Evolutionary conservation across 2,329 filamentous ascomycete genomes (phyloP), one percentile per base, ranked within the genome.

Genomic region (Myriosclerotinia duriaeana): DNA sequence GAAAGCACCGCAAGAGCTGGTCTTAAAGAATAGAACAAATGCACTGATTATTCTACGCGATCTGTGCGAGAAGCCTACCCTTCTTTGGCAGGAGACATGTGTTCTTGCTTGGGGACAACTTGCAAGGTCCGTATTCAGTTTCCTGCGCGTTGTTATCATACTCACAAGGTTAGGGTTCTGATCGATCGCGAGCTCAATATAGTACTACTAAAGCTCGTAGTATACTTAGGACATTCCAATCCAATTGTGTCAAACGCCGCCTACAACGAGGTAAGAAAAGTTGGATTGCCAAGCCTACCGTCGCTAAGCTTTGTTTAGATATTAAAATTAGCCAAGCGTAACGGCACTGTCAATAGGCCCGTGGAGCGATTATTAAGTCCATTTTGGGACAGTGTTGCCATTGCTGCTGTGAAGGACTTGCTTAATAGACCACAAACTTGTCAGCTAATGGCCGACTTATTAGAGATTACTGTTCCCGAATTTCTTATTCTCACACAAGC

Each of bases 21-120:
- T 84, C 6, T 78, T 80, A 46, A 84, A 82, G 65, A 95, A 97
- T 72, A 85, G 91, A 66, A 84, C 88, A 60, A 85, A 87, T 66
- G 85, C 86, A 1, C 81, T 97, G 8, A 85, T 89, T 40, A 85
- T 91, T 72, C 80, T 98, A 12, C 89, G 88, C 69, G 85, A 82
- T 5, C 81, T 96, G 14, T 91, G 90, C 0, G 88, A 91, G 56
- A 88, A 88, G 66, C 85, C 87, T 64, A 81, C 86, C 9, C 78
- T 87, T 6, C 83, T 87, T 68, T 79, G 93, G 54, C 89, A 93
- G 61, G 94, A 98, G 77, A 93, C 92, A 22, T 89, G 91, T 70
- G 89, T 98, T 66, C 81, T 95, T 78, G 90, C 91, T 17, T 93
- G 94, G 85, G 90, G 90, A n/a, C 89, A 92, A 74, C 82, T 97